Evolutionary conservation across 148 eudicot species (phyloP).

Genomic region (Cornus florida): DNA sequence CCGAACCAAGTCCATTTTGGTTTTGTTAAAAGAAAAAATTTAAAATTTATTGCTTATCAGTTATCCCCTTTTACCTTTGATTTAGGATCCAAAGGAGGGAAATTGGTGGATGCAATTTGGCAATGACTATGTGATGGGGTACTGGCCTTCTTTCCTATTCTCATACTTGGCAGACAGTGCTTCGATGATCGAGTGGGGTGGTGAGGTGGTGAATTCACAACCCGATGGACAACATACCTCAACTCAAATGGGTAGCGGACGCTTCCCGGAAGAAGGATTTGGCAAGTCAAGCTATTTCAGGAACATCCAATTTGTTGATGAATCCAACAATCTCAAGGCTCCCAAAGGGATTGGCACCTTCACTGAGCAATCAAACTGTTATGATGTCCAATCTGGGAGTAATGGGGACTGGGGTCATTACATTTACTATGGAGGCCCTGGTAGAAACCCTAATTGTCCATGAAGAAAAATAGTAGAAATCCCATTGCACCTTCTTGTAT

Average conservation of each 20-base stretch:
- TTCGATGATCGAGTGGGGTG: slow-evolving; percentile 99
- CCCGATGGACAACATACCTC: slow-evolving; percentile 87
- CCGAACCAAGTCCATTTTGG: not conserved
- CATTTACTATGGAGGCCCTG: slow-evolving; percentile 97
- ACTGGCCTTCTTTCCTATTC: slow-evolving; percentile 96
- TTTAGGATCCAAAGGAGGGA: slow-evolving; percentile 90
- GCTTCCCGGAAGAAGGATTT: slow-evolving; percentile 92
- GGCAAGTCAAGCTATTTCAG: slow-evolving; percentile 93
- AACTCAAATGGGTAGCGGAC: slow-evolving; percentile 97
- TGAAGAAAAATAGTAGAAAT: slow-evolving; percentile 21
- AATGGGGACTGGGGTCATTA: slow-evolving; percentile 91
- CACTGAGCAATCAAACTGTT: slow-evolving; percentile 91
- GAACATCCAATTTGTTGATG: slow-evolving; percentile 87
- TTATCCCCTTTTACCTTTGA: not conserved
- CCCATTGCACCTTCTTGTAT: slow-evolving; percentile 22
- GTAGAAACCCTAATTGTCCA: slow-evolving; percentile 72
- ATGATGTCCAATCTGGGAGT: slow-evolving; percentile 82
- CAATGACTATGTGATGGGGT: slow-evolving; percentile 70
- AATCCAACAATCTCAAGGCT: slow-evolving; percentile 85
- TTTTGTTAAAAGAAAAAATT: not conserved
- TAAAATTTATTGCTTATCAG: not conserved
- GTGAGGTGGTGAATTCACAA: slow-evolving; percentile 87
- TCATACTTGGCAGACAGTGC: slow-evolving; percentile 95
- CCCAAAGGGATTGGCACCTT: slow-evolving; percentile 88
- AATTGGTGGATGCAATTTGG: slow-evolving; percentile 99